phyloP scores from a whole-genome alignment of 78 protist genomes.

The Planoprotostelium fungivorum region DNA sequence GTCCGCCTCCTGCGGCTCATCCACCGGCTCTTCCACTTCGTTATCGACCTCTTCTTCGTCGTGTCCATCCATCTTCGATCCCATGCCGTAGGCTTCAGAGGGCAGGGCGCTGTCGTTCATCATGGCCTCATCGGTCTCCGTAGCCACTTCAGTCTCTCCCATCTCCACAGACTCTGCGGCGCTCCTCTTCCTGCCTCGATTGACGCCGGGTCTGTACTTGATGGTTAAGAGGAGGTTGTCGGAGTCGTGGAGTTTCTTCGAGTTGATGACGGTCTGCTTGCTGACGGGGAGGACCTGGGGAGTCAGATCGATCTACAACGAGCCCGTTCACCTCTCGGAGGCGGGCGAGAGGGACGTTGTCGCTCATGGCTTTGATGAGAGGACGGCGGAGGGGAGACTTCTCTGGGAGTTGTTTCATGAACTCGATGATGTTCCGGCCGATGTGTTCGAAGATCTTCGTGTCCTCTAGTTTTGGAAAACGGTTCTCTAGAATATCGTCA shows the following conservation, averaged over 20 bases:
- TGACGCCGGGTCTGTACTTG: neutral
- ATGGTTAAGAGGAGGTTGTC: neutral
- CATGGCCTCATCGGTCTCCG: no score
- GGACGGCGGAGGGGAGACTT: neutral
- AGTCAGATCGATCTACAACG: neutral
- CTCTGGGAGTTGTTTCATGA: neutral
- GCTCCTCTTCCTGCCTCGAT: neutral
- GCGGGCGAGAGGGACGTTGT: neutral
- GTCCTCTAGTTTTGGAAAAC: neutral
- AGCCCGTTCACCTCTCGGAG: neutral
- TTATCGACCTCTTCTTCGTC: no score
- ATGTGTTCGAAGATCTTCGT: neutral
- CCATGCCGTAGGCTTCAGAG: no score
- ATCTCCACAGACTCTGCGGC: no score
- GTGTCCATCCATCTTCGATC: no score
- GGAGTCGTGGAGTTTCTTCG: neutral
- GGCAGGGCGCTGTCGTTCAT: no score
- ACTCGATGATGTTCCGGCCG: neutral
- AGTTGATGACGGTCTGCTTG: neutral
- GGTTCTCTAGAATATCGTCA: neutral
- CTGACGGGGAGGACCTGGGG: neutral
- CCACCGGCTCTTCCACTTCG: no score
- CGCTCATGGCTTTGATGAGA: neutral
- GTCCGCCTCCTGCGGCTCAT: no score
- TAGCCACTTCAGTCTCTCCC: no score